Conservation (phyloP, 2,329 filamentous ascomycete species). For the Cercospora canescens region DNA sequence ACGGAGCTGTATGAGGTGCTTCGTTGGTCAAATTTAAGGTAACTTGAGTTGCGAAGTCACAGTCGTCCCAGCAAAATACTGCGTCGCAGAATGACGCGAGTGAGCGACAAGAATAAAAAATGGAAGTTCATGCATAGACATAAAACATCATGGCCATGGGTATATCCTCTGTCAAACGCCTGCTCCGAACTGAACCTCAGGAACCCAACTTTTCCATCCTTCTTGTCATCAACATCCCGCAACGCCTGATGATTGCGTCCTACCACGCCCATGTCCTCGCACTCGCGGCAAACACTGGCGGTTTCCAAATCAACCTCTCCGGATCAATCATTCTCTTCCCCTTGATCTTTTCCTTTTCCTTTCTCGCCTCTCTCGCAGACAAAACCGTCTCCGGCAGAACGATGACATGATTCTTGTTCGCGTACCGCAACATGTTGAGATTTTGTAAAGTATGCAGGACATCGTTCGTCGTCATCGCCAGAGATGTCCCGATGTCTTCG, state of each 20-base stretch:
- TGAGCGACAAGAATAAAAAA: neutral
- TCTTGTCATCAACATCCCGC: neutral
- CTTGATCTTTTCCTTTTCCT: constrained; percentile 72
- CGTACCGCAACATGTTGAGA: constrained; percentile 91
- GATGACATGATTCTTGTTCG: constrained; percentile 95
- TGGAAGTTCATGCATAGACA: neutral
- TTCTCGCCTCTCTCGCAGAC: constrained; percentile 65
- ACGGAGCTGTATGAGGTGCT: too few relatives aligned
- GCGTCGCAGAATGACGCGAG: neutral
- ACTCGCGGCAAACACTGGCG: constrained; percentile 87
- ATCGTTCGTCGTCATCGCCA: constrained; percentile 96
- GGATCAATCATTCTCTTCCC: constrained; percentile 77
- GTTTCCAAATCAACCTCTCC: constrained; percentile 85
- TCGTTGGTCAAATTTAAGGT: too few relatives aligned
- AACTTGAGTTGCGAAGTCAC: too few relatives aligned
- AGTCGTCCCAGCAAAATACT: neutral
- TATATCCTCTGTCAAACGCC: constrained; percentile 7
- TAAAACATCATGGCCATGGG: constrained; percentile 3
- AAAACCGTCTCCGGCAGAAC: constrained; percentile 85
- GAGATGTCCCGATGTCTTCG: constrained; percentile 73
- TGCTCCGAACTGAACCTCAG: neutral
- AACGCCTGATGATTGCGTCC: constrained; percentile 13
- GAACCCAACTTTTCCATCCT: neutral
- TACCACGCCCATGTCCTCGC: constrained; percentile 95
- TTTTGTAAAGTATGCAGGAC: constrained; percentile 94